phyloP scores from a whole-genome alignment of 306 rosid genomes.

The Acmispon strigosus region DNA sequence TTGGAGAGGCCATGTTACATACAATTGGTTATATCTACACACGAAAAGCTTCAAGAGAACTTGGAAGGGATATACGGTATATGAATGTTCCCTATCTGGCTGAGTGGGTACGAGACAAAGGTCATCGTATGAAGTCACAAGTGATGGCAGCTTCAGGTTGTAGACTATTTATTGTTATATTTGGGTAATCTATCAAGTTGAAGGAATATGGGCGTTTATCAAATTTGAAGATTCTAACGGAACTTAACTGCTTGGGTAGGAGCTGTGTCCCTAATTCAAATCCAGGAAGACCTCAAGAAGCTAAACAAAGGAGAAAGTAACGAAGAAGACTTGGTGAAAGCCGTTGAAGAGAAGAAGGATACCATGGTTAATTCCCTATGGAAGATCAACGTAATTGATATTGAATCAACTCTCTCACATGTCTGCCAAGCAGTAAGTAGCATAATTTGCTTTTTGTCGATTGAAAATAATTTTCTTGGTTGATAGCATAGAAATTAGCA shows the following conservation, averaged over 20 bases:
- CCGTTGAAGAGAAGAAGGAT: slow-evolving; percentile 75
- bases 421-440: slow-evolving; percentile 87
- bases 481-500: not conserved
- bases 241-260: slow-evolving; percentile 39
- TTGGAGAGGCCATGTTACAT: slow-evolving; percentile 98
- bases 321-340: slow-evolving; percentile 62
- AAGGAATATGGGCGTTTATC: not conserved
- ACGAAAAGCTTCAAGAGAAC: slow-evolving; percentile 73
- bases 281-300: slow-evolving; percentile 85
- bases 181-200: slow-evolving; percentile 8
- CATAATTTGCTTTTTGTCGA: slow-evolving; percentile 16
- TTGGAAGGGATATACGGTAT: slow-evolving; percentile 66
- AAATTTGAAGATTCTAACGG: slow-evolving; percentile 16
- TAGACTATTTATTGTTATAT: slow-evolving; percentile 3
- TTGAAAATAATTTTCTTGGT: not conserved
- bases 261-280: slow-evolving; percentile 88
- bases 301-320: slow-evolving; percentile 54
- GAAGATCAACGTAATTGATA: slow-evolving; percentile 90
- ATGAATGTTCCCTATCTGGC: slow-evolving; percentile 95
- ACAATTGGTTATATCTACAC: slow-evolving; percentile 95
- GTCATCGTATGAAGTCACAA: slow-evolving; percentile 91
- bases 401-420: slow-evolving; percentile 77
- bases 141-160: slow-evolving; percentile 97
- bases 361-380: slow-evolving; percentile 82
- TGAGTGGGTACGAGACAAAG: slow-evolving; percentile 95